Conservation (phyloP, 768 basidiomycete genomes). For the Coprinopsis sp. region DNA sequence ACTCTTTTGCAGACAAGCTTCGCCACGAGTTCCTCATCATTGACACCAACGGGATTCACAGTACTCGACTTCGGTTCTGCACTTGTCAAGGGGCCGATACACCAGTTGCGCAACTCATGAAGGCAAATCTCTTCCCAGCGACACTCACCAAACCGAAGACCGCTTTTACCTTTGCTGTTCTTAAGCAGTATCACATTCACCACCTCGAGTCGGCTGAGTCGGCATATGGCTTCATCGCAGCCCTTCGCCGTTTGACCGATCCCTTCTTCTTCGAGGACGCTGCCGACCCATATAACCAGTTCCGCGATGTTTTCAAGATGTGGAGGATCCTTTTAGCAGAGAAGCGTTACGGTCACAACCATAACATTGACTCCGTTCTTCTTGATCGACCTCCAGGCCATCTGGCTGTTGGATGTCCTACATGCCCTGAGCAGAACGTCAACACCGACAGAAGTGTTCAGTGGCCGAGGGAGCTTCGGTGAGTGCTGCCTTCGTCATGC, state of each 20-base stretch:
- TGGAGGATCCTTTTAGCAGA: constrained; percentile 15
- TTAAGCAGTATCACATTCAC: constrained; percentile 19
- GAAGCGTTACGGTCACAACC: constrained; percentile 18
- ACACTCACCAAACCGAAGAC: neutral
- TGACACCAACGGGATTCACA: constrained; percentile 4
- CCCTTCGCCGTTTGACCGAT: constrained; percentile 18
- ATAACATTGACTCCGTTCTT: constrained; percentile 17
- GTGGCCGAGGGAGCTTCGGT: constrained; percentile 5
- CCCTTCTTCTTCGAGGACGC: constrained; percentile 16
- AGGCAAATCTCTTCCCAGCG: neutral
- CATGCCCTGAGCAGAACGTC: constrained; percentile 11
- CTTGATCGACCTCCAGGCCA: constrained; percentile 13
- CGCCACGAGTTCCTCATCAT: neutral
- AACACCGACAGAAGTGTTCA: neutral
- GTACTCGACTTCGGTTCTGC: neutral
- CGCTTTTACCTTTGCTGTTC: constrained; percentile 7
- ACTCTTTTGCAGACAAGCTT: no score
- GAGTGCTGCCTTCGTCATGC: neutral
- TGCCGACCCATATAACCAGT: constrained; percentile 17
- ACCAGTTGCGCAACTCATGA: neutral
- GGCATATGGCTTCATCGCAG: constrained; percentile 19
- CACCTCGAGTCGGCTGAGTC: constrained; percentile 21
- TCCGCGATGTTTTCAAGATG: constrained; percentile 16
- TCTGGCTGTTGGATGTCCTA: constrained; percentile 16
- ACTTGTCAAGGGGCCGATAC: neutral